phyloP scores from a whole-genome alignment of 805 yeast genomes.

The Metschnikowia aberdeeniae region DNA sequence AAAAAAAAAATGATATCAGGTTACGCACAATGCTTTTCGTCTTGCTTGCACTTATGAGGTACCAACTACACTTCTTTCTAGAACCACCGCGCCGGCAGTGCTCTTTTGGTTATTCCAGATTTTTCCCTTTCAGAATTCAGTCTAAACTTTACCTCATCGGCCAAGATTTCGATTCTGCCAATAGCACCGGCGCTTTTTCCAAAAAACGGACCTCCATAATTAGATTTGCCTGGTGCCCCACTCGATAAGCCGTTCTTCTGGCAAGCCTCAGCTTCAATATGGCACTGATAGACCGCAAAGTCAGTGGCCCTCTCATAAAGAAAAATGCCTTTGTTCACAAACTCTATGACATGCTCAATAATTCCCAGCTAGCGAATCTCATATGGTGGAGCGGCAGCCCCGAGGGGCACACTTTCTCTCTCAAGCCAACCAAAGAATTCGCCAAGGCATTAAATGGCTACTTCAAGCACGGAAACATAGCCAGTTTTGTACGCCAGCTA shows the following conservation, averaged over 20 bases:
- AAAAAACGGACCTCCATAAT: background rate
- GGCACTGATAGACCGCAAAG: slow-evolving; percentile 11
- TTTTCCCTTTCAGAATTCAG: background rate
- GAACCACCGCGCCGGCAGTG: background rate
- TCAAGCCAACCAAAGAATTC: slow-evolving; percentile 62
- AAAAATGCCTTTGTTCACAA: slow-evolving; percentile 58
- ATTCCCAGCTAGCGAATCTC: slow-evolving; percentile 30
- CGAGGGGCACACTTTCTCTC: slow-evolving; percentile 53
- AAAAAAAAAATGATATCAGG: slow-evolving; percentile 4
- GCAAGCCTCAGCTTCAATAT: background rate
- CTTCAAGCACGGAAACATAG: slow-evolving; percentile 92
- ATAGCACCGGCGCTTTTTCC: background rate
- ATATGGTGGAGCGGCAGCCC: slow-evolving; percentile 45
- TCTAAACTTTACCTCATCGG: background rate
- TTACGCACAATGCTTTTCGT: slow-evolving; percentile 4
- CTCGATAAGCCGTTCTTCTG: background rate
- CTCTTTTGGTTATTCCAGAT: background rate
- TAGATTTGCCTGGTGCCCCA: background rate
- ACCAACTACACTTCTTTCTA: slow-evolving; percentile 1
- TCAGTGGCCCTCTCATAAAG: slow-evolving; percentile 32
- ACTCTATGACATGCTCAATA: slow-evolving; percentile 37
- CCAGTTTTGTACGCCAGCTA: slow-evolving; percentile 87
- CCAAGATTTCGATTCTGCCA: background rate
- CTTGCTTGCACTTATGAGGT: slow-evolving; percentile 3
- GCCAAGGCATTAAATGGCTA: slow-evolving; percentile 60